Evolutionary conservation across 768 basidiomycete genomes (phyloP), one percentile per base, ranked within the genome.

Genomic region (Tremella yokohamensis): DNA sequence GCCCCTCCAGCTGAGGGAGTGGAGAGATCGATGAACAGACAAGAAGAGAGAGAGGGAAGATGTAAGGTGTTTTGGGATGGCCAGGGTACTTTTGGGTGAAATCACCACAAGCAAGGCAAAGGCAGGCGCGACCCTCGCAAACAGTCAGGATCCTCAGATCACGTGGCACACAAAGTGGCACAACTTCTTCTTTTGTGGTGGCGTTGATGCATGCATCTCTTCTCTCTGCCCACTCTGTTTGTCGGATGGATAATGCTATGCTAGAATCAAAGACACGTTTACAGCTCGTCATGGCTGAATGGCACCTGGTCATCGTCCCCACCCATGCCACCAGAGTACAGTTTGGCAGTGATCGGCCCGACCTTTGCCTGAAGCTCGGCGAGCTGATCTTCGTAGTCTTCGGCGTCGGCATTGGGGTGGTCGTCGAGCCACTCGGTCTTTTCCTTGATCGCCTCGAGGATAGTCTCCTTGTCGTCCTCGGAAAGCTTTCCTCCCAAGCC

Each of bases 331-430:
- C 64, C 76, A 7, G 65, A 64, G 62, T 76, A 75, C 52, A 90
- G 78, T 79, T 91, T 90, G 72, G 84, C 83, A 52, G 90, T 89
- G 78, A 93, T 91, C 52, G 91, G 91, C 75, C 64, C 66, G 48
- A 74, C 68, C 40, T 63, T 67, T 40, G 68, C 63, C 56, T 74
- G 68, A 48, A 76, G 58, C 58, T 76, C 82, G 53, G 83, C 80
- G 67, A 92, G 79, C 81, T 92, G 90, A 82, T 96, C 93, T 75
- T 97, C 92, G 20, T 92, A 79, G 57, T 94, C 90, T 74, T 94
- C 93, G 44, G 86, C 85, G 34, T 82, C 82, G 20, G 93, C 93
- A 8, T 79, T 79, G 39, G 83, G 79, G 68, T 90, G 83, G 71
- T 87, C 84, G 48, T 98, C 93, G 54, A 94, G 84, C 92, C 92